Evolutionary conservation across 108 stramenopile genomes (phyloP), one percentile per base, ranked within the genome.

Genomic region (Nannochloropsis salina): DNA sequence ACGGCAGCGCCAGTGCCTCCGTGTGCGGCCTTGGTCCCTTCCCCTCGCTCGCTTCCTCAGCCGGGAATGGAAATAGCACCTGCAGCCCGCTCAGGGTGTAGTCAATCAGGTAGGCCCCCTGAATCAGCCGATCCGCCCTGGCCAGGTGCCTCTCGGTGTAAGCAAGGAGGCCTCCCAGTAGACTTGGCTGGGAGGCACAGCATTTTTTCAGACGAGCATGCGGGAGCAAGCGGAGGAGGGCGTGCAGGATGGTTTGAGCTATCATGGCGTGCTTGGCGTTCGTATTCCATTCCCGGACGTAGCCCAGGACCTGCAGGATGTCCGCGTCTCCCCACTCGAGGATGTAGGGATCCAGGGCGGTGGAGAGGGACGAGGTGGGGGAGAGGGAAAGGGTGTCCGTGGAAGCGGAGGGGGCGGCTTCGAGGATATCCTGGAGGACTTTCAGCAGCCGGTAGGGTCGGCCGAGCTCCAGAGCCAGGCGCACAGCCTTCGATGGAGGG

Each of bases 391-490:
- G 90, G 91, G 84, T 96, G 95, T 11, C 94, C 86, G 80, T 96
- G 90, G 44, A 94, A 89, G 42, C 86, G 93, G 42, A 96, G 85
- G 83, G 84, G 85, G 43, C 80, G 85, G 80, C 84, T 44, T 43
- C 61, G 79, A 45, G 42, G 45, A 44, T 82, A 43, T 43, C 80
- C 80, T 80, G 84, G 80, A 11, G 41, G 82, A 87, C 92, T 85
- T 91, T 94, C 83, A 95, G 84, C 40, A 93, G 93, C 85, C 94
- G 95, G 31, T 87, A 85, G n/a, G 95, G 96, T 84, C 93, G 95
- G 85, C 95, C 94, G 9, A 94, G 87, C 80, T 94, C 92, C 9
- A 97, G 89, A 40, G 95, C 94, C 85, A 96, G 90, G 9, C 93
- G 92, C 9, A 95, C 88, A 21, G 97, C 96, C 88, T 94, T n/a